Conservation (phyloP, 176 grass and related monocot genomes). For the Eragrostis curvula region DNA sequence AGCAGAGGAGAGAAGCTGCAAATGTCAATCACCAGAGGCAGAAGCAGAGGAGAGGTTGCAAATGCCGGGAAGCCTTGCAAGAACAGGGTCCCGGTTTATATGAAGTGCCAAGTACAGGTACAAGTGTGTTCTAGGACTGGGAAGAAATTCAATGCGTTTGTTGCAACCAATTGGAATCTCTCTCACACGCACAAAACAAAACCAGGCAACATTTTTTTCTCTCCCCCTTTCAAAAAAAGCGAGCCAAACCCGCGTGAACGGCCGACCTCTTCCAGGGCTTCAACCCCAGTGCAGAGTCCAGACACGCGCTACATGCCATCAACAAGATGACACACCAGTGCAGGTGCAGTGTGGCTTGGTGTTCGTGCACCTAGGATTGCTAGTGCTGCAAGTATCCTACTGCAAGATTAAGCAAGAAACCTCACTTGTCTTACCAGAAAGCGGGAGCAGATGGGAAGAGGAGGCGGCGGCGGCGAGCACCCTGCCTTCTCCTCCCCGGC, state of each 20-base stretch:
- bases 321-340: not conserved
- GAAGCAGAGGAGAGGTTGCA: constrained; percentile 13
- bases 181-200: not conserved
- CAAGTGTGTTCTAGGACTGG: not conserved
- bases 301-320: constrained; percentile 19
- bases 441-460: not conserved
- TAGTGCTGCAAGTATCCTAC: not conserved
- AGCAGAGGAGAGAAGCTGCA: constrained; percentile 4
- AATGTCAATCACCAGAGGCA: constrained; percentile 20
- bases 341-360: not conserved
- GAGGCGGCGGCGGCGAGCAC: constrained; percentile 17
- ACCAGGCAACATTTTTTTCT: not conserved
- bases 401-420: constrained; percentile 24
- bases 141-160: constrained; percentile 51
- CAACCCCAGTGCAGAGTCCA: not conserved
- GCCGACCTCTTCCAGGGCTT: not conserved
- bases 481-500: not conserved
- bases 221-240: not conserved
- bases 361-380: constrained; percentile 1
- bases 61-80: constrained; percentile 8
- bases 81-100: constrained; percentile 14
- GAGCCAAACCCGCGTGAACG: constrained; percentile 40
- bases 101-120: not conserved
- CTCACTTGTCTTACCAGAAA: constrained; percentile 39
- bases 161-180: constrained; percentile 52